These are phyloP conservation scores for Madurella fahalii DNA, from an alignment of 2,329 filamentous ascomycete genomes.

Conservation along the genomic window DNA sequence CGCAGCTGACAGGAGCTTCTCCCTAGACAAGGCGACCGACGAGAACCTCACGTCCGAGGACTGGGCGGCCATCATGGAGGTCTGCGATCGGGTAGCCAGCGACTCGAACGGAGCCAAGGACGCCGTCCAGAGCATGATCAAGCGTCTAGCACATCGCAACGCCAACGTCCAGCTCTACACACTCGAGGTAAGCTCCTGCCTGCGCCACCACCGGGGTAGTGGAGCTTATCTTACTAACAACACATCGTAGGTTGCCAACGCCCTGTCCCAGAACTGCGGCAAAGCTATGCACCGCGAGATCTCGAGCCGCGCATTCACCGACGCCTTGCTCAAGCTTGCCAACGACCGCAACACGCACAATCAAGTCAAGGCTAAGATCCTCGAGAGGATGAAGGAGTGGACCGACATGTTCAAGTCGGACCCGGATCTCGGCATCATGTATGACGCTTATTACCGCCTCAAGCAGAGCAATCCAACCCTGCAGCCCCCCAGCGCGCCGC, in stretches of 20 bases:
- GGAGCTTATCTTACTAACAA: background rate
- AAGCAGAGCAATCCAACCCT: slow-evolving; percentile 83
- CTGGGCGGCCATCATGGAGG: slow-evolving; percentile 62
- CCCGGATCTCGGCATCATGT: slow-evolving; percentile 94
- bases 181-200: slow-evolving; percentile 60
- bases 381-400: slow-evolving; percentile 97
- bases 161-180: slow-evolving; percentile 96
- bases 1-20: slow-evolving; percentile 18
- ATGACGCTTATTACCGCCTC: slow-evolving; percentile 84
- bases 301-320: slow-evolving; percentile 87
- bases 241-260: slow-evolving; percentile 68
- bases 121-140: slow-evolving; percentile 85
- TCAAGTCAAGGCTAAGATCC: slow-evolving; percentile 94
- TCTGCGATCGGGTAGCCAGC: slow-evolving; percentile 56
- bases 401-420: slow-evolving; percentile 88
- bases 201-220: background rate
- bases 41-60: slow-evolving; percentile 90
- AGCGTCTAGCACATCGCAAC: slow-evolving; percentile 85
- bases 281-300: slow-evolving; percentile 83
- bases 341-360: slow-evolving; percentile 93
- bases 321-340: slow-evolving; percentile 84
- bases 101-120: slow-evolving; percentile 67
- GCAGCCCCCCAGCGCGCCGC: slow-evolving; percentile 86
- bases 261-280: slow-evolving; percentile 88
- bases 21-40: slow-evolving; percentile 73